phyloP scores from a whole-genome alignment of 192 early-diverging fungal species.

The Podila minutissima region DNA sequence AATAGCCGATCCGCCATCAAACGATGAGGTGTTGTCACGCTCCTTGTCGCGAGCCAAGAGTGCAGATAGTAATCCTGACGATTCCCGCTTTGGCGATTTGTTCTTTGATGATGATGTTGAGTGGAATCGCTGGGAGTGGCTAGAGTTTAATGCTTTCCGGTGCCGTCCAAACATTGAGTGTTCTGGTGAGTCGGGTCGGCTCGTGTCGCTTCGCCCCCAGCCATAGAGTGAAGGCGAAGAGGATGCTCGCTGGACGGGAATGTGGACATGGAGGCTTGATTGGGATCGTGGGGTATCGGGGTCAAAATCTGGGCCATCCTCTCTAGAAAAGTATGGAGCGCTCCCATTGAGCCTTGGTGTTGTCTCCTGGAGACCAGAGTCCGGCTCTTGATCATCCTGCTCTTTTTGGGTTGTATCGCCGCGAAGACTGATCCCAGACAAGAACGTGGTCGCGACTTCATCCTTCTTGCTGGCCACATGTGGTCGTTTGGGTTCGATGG shows the following conservation, averaged over 20 bases:
- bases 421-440: constrained; percentile 26
- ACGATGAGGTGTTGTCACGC: constrained; percentile 1
- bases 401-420: constrained; percentile 7
- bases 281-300: neutral
- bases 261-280: neutral
- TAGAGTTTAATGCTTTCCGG: constrained; percentile 8
- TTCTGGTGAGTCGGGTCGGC: neutral
- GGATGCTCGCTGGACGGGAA: constrained; percentile 13
- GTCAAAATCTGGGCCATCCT: neutral
- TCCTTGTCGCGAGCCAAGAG: constrained; percentile 31
- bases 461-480: constrained; percentile 16
- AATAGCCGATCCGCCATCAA: neutral
- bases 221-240: constrained; percentile 28
- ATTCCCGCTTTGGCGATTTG: neutral
- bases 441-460: constrained; percentile 22
- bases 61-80: constrained; percentile 20
- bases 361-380: neutral
- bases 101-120: neutral
- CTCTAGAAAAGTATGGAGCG: neutral
- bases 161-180: neutral
- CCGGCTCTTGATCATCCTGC: constrained; percentile 1
- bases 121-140: neutral
- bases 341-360: neutral
- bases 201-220: neutral
- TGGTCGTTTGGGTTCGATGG: constrained; percentile 8